Evolutionary conservation across 768 basidiomycete species (phyloP).

Genomic region (Candolleomyces aberdarensis): DNA sequence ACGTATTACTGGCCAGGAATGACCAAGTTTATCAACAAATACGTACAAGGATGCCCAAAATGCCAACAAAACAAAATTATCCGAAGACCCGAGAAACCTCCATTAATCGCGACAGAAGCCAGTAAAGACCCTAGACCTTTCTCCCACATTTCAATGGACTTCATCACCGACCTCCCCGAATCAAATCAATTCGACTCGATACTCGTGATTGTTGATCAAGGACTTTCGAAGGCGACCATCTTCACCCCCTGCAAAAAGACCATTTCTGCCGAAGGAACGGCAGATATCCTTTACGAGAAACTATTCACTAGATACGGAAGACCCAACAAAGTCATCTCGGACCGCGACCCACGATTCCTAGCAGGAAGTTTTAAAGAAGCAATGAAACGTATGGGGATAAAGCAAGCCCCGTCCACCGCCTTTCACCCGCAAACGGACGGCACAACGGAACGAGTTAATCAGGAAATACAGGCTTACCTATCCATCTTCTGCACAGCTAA

Average conservation of each 20-base stretch:
- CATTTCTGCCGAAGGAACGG: not conserved
- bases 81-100: not conserved
- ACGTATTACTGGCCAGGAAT: conserved; percentile 2
- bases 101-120: not conserved
- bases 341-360: conserved; percentile 16
- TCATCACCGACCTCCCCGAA: conserved; percentile 16
- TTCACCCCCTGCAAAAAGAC: conserved; percentile 15
- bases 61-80: conserved; percentile 1
- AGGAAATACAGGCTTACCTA: conserved; percentile 9
- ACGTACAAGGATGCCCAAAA: not conserved
- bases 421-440: conserved; percentile 12
- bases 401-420: conserved; percentile 8
- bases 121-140: not conserved
- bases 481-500: not conserved
- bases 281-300: not conserved
- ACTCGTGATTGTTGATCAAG: conserved; percentile 21
- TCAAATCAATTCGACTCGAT: conserved; percentile 15
- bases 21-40: not conserved
- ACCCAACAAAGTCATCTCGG: conserved; percentile 12
- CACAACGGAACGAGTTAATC: conserved; percentile 5
- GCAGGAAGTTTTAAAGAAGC: conserved; percentile 12
- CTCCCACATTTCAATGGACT: conserved; percentile 11
- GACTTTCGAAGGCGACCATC: conserved; percentile 24
- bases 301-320: conserved; percentile 4
- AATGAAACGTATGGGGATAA: conserved; percentile 9